phyloP scores from a whole-genome alignment of 306 rosid genomes.

The Prunus fruticosa region DNA sequence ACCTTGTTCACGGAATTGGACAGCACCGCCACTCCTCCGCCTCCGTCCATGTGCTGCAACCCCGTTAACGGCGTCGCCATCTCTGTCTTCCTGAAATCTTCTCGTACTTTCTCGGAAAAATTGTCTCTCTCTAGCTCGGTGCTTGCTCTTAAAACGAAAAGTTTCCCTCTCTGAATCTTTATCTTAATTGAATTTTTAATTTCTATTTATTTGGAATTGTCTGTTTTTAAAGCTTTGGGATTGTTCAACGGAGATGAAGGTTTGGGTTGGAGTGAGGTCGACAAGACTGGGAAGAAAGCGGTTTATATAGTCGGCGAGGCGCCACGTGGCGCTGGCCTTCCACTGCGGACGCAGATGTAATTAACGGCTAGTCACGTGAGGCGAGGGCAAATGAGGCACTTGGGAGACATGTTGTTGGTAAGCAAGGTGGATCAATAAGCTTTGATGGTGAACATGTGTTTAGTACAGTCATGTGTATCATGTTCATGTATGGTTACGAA shows the following conservation, averaged over 20 bases:
- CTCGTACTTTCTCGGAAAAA: slow-evolving; percentile 14
- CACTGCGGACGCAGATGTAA: slow-evolving; percentile 37
- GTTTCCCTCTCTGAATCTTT: not conserved
- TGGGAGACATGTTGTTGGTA: not conserved
- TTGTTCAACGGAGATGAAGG: slow-evolving; percentile 37
- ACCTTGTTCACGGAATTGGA: slow-evolving; percentile 59
- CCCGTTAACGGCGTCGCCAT: slow-evolving; percentile 87
- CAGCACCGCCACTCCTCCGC: slow-evolving; percentile 79
- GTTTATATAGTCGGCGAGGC: slow-evolving; percentile 16
- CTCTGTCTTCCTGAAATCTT: slow-evolving; percentile 12
- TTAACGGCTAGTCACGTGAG: slow-evolving; percentile 25
- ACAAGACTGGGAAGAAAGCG: slow-evolving; percentile 19
- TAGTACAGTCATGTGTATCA: too few species aligned
- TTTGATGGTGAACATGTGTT: not conserved
- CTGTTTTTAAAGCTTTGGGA: not conserved
- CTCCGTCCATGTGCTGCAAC: slow-evolving; percentile 44
- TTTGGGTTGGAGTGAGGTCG: slow-evolving; percentile 26
- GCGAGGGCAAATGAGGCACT: not conserved
- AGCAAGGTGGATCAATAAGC: too few species aligned
- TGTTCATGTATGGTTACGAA: not conserved
- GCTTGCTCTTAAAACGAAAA: not conserved
- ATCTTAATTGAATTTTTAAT: not conserved
- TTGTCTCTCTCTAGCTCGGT: not conserved
- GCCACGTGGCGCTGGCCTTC: slow-evolving; percentile 42
- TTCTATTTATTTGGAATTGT: not conserved